Conservation (phyloP, 1,284 basidiomycete genomes). For the Ganoderma sinense region DNA sequence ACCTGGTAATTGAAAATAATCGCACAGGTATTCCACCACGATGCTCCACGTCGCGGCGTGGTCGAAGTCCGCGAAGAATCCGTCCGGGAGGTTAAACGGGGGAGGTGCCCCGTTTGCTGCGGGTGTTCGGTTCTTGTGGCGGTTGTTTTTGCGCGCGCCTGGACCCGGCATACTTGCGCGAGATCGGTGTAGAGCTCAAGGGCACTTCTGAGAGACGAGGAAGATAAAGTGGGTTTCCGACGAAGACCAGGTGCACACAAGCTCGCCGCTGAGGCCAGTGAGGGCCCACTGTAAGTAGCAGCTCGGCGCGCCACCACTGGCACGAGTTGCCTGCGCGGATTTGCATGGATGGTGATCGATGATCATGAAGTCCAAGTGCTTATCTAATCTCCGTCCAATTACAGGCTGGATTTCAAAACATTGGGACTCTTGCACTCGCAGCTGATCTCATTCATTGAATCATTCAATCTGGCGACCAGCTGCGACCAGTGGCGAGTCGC, state of each 20-base stretch:
- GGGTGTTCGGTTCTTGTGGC: slow-evolving; percentile 9
- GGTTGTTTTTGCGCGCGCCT: slow-evolving; percentile 11
- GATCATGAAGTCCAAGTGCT: background rate
- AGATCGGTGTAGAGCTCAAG: no score
- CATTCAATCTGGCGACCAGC: no score
- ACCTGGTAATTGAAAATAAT: slow-evolving; percentile 61
- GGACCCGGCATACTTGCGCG: slow-evolving; percentile 22
- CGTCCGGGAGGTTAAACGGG: slow-evolving; percentile 29
- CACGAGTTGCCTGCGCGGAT: no score
- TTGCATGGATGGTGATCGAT: slow-evolving; percentile 14
- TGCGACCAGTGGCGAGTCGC: background rate
- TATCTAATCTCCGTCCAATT: slow-evolving; percentile 23
- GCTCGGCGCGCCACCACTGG: no score
- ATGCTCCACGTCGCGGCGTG: slow-evolving; percentile 56
- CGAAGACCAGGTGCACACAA: no score
- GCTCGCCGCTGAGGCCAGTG: no score
- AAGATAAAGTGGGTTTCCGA: background rate
- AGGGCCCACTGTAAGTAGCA: no score
- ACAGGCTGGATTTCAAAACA: background rate
- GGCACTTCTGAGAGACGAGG: background rate
- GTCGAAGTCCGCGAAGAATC: slow-evolving; percentile 52
- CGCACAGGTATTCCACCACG: slow-evolving; percentile 56
- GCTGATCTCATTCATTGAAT: background rate
- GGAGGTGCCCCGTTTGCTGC: slow-evolving; percentile 4
- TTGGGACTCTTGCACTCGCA: background rate